These are phyloP conservation scores for Conticribra guillardii DNA, from an alignment of 108 stramenopile species.

Conservation along the genomic window DNA sequence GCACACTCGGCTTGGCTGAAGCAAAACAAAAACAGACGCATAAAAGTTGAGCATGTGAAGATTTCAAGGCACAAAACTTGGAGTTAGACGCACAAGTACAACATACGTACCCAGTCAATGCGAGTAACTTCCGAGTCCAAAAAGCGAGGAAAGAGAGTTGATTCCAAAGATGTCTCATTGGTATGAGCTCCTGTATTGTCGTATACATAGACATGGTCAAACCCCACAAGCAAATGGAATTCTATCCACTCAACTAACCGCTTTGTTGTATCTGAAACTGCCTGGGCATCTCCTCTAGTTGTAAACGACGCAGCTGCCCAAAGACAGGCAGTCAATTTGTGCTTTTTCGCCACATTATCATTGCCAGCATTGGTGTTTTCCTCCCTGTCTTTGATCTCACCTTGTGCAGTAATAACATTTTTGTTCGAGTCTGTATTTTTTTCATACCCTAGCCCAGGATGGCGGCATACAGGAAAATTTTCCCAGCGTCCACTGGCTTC, in stretches of 20 bases:
- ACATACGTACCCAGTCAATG: slow-evolving; percentile 46
- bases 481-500: slow-evolving; percentile 82
- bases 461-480: slow-evolving; percentile 75
- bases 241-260: slow-evolving; percentile 83
- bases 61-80: no score
- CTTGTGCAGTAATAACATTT: background rate
- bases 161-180: slow-evolving; percentile 27
- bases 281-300: slow-evolving; percentile 60
- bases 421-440: background rate
- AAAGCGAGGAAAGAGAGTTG: slow-evolving; percentile 38
- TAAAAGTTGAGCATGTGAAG: background rate
- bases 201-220: slow-evolving; percentile 60
- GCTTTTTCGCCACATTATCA: slow-evolving; percentile 36
- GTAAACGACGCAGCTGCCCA: slow-evolving; percentile 76
- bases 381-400: no score
- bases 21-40: background rate
- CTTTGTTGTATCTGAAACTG: slow-evolving; percentile 53
- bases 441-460: slow-evolving; percentile 35
- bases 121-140: slow-evolving; percentile 48
- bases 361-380: background rate
- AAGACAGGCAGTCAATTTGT: slow-evolving; percentile 66
- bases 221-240: slow-evolving; percentile 76
- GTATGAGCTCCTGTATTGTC: slow-evolving; percentile 49
- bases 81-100: background rate
- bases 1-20: slow-evolving; percentile 46